Percentiles rank a stretch among this genome's conserved stretches.
phyloP scores from a whole-genome alignment of 768 basidiomycete species.

The Hypholoma fasciculare region DNA sequence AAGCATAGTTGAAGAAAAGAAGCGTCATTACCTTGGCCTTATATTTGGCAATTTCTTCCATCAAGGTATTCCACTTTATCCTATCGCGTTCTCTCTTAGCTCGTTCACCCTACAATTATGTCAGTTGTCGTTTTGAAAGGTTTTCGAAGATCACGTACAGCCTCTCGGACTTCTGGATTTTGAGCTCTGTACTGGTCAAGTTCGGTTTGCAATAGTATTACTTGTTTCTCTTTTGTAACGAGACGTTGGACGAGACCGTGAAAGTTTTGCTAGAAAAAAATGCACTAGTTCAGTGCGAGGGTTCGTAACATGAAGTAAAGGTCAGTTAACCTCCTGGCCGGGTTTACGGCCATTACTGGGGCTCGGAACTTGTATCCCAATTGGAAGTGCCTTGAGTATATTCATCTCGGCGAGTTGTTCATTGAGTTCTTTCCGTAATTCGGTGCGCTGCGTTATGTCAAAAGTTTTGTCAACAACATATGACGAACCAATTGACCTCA shows the following conservation, averaged over 20 bases:
- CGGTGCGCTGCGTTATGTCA: slow-evolving; percentile 39
- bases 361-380: slow-evolving; percentile 34
- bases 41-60: slow-evolving; percentile 71
- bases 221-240: slow-evolving; percentile 84
- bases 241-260: slow-evolving; percentile 79
- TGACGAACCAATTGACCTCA: slow-evolving; percentile 46
- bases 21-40: slow-evolving; percentile 57
- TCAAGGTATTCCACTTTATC: slow-evolving; percentile 67
- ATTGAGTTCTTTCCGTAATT: slow-evolving; percentile 53
- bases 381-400: slow-evolving; percentile 55
- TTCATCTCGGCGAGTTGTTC: slow-evolving; percentile 70
- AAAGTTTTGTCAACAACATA: not conserved
- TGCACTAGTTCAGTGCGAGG: slow-evolving; percentile 3
- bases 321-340: slow-evolving; percentile 53
- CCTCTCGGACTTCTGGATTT: slow-evolving; percentile 61
- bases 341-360: slow-evolving; percentile 45
- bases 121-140: not conserved
- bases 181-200: slow-evolving; percentile 62
- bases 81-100: slow-evolving; percentile 76
- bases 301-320: not conserved
- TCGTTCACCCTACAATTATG: slow-evolving; percentile 59
- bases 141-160: slow-evolving; percentile 41
- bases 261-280: slow-evolving; percentile 47
- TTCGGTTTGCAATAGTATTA: slow-evolving; percentile 70
- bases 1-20: not conserved